A percentile compares a stretch with the other conserved stretches of the same genome.
These are phyloP conservation scores for Castanea mollissima DNA, from an alignment of 306 rosid genomes.

Conservation along the genomic window DNA sequence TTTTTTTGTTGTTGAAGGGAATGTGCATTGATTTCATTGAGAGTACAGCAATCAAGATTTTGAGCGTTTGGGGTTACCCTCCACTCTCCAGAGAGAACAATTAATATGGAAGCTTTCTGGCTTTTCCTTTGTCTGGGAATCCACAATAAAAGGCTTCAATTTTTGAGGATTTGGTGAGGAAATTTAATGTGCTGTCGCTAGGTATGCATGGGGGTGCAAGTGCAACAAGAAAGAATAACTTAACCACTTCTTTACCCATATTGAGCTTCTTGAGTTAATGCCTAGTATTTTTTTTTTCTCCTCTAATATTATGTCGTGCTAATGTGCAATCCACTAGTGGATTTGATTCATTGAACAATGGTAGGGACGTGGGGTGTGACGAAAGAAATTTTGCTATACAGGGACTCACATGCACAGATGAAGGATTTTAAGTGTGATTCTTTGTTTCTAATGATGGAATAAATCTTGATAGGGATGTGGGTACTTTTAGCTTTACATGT, in stretches of 20 bases:
- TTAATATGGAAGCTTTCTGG: constrained; percentile 26
- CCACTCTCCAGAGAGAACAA: constrained; percentile 19
- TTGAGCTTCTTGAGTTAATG: constrained; percentile 20
- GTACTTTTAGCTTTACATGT: constrained; percentile 29
- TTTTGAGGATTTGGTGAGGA: constrained; percentile 29
- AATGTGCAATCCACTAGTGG: constrained; percentile 32
- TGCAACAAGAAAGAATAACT: constrained; percentile 25
- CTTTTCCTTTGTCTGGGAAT: constrained; percentile 21
- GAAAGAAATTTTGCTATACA: background rate
- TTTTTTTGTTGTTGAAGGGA: constrained; percentile 58
- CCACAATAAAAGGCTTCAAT: constrained; percentile 20
- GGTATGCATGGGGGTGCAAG: background rate
- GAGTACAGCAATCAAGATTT: constrained; percentile 32
- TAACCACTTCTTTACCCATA: constrained; percentile 32
- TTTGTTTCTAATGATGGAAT: constrained; percentile 28
- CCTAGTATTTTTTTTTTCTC: background rate
- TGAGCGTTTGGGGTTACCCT: constrained; percentile 30
- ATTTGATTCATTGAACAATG: constrained; percentile 41
- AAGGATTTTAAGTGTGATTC: background rate
- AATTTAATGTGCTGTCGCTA: constrained; percentile 22
- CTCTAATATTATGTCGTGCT: constrained; percentile 1
- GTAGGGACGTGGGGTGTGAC: background rate
- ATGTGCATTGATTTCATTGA: constrained; percentile 61
- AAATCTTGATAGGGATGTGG: constrained; percentile 36
- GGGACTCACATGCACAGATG: constrained; percentile 7